phyloP scores from a whole-genome alignment of 169 alveolate genomes.

The Plasmodium coatneyi region DNA sequence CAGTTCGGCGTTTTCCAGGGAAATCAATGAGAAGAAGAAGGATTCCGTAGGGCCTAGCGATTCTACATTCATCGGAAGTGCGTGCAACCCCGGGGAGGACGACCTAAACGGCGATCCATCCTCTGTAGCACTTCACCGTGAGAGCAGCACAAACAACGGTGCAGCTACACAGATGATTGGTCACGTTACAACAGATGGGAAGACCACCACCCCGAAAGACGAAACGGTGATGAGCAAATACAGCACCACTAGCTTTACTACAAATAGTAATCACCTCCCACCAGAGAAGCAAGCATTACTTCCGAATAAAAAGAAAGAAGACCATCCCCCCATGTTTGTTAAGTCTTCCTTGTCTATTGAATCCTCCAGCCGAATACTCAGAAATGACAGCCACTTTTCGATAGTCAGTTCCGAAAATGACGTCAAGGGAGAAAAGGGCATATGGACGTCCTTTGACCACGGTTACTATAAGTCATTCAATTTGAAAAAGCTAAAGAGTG shows the following conservation, averaged over 20 bases:
- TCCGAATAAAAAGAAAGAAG: not conserved
- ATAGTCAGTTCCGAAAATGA: not conserved
- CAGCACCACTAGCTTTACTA: not conserved
- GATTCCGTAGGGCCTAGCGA: not conserved
- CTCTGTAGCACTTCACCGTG: not conserved
- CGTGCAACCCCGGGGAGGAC: not conserved
- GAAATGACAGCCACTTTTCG: not conserved
- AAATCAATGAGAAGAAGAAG: not conserved
- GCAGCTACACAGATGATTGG: not conserved
- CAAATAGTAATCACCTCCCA: not conserved
- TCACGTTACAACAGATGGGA: not conserved
- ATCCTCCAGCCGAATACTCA: not conserved
- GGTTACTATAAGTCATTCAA: constrained; percentile 29
- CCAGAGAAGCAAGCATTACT: not conserved
- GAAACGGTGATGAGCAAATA: not conserved
- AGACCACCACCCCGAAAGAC: not conserved
- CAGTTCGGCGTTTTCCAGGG: not conserved
- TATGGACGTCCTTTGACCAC: constrained; percentile 48
- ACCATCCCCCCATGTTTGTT: not conserved
- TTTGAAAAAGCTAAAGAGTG: constrained; percentile 8
- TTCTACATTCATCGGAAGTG: not conserved
- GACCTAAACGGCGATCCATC: not conserved
- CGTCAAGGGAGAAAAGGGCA: not conserved
- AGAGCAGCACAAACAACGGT: not conserved
- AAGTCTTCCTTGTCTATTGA: not conserved